phyloP scores from a whole-genome alignment of 352 stramenopile genomes.

The Pythium pyrilobum region DNA sequence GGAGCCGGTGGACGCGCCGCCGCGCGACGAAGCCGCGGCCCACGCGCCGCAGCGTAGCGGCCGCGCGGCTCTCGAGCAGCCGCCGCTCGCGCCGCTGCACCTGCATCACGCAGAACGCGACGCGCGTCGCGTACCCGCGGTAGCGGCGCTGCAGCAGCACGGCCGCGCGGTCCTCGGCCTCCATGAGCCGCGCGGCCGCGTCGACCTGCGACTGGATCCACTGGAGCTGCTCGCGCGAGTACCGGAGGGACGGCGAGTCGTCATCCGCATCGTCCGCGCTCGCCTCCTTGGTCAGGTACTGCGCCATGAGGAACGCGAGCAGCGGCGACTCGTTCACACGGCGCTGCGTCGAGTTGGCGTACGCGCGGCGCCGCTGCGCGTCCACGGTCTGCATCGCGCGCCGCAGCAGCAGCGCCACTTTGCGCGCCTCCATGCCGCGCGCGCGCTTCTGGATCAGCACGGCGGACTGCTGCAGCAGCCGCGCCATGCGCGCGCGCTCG shows the following conservation, averaged over 20 bases:
- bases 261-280: not conserved
- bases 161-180: conserved; percentile 32
- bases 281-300: conserved; percentile 19
- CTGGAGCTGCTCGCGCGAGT: conserved; percentile 34
- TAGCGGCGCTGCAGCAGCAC: conserved; percentile 53
- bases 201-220: conserved; percentile 39
- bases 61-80: conserved; percentile 28
- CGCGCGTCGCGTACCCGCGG: conserved; percentile 37
- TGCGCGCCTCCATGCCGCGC: conserved; percentile 38
- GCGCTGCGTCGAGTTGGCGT: conserved; percentile 15
- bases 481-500: conserved; percentile 20
- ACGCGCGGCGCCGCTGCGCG: conserved; percentile 41
- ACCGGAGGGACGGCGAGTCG: conserved; percentile 3
- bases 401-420: conserved; percentile 28
- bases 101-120: conserved; percentile 36
- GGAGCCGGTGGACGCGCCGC: conserved; percentile 21
- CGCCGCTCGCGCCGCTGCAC: conserved; percentile 27
- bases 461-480: conserved; percentile 31
- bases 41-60: conserved; percentile 28
- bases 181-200: conserved; percentile 25
- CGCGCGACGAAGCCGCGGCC: conserved; percentile 32
- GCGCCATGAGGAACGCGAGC: conserved; percentile 38
- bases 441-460: conserved; percentile 55
- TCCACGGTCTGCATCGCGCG: conserved; percentile 38
- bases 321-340: conserved; percentile 31